Evolutionary conservation across 1,284 basidiomycete species (phyloP), one percentile per base, ranked within the genome.

Genomic region (Termitomyces sp.): DNA sequence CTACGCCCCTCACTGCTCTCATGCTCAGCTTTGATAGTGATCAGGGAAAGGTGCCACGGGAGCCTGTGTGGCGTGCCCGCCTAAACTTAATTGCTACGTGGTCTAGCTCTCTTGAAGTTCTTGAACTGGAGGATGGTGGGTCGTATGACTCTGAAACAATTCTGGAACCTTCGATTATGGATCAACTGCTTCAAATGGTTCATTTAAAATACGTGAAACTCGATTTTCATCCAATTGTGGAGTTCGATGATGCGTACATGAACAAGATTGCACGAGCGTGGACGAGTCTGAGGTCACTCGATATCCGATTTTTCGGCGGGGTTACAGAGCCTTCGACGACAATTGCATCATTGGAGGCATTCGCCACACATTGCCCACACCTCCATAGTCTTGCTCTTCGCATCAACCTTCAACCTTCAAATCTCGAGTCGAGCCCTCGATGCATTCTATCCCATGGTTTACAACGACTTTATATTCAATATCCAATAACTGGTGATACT

Each of bases 301-400:
- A 35, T 44, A 35, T 46, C 9, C 21, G 30, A n/a, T 54, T 40
- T 26, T 14, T 3, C 6, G n/a, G 41, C 3, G 9, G 5, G 28
- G 6, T 9, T 2, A 7, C 6, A 3, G 33, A 21, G 28, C 42
- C 50, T 28, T 19, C 30, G 13, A 16, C 30, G 10, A 49, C 38
- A 8, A 30, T 46, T 10, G 21, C 34, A 30, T 51, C 46, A 6
- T 34, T 52, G 26, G 42, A 48, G 40, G 28, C 40, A 11, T 48
- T 55, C 18, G 46, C 49, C 14, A 48, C 39, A 18, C 24, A 51
- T 26, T 46, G 35, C 19, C 42, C 46, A 5, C 46, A 49, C 14
- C 49, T 52, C 19, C 44, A 31, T 5, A 8, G 9, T 19, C 37
- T 50, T 14, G 18, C 31, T 30, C n/a, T 50, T 13, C 48, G 39